A percentile compares a stretch with the other conserved stretches of the same genome.
phyloP scores from a whole-genome alignment of 2,329 filamentous ascomycete species.

The Aspergillus neotritici region DNA sequence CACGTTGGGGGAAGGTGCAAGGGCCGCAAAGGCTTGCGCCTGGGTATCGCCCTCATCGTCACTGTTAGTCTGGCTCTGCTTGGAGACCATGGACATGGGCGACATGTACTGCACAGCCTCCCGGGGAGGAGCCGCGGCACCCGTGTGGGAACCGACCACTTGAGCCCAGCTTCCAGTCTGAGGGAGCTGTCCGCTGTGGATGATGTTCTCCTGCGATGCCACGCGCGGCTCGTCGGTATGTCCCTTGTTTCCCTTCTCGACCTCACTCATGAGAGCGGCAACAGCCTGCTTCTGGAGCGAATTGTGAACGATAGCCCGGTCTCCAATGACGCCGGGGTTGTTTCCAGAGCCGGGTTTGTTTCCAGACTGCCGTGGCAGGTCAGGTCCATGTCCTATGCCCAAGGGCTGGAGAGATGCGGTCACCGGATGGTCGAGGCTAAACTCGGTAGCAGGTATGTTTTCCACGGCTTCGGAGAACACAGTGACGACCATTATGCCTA shows the following conservation, averaged over 20 bases:
- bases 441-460: conserved; percentile 16
- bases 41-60: conserved; percentile 8
- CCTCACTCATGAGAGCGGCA: conserved; percentile 10
- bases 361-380: conserved; percentile 2
- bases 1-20: conserved; percentile 3
- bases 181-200: conserved; percentile 2
- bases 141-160: conserved; percentile 10
- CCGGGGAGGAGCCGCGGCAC: conserved; percentile 2
- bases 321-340: neutral
- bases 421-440: conserved; percentile 16
- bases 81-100: conserved; percentile 12
- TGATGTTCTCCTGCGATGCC: conserved; percentile 3
- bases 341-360: neutral
- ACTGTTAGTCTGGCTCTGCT: conserved; percentile 10
- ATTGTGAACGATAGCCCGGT: neutral
- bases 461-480: conserved; percentile 28
- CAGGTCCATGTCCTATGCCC: neutral
- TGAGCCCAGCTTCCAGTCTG: conserved; percentile 19
- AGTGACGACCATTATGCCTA: conserved; percentile 28
- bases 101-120: conserved; percentile 14
- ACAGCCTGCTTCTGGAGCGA: conserved; percentile 11
- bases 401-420: neutral
- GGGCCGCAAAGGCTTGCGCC: neutral
- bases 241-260: conserved; percentile 9
- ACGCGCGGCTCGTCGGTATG: conserved; percentile 1